phyloP scores from a whole-genome alignment of 164 flowering plant genomes.

The Brasenia schreberi region DNA sequence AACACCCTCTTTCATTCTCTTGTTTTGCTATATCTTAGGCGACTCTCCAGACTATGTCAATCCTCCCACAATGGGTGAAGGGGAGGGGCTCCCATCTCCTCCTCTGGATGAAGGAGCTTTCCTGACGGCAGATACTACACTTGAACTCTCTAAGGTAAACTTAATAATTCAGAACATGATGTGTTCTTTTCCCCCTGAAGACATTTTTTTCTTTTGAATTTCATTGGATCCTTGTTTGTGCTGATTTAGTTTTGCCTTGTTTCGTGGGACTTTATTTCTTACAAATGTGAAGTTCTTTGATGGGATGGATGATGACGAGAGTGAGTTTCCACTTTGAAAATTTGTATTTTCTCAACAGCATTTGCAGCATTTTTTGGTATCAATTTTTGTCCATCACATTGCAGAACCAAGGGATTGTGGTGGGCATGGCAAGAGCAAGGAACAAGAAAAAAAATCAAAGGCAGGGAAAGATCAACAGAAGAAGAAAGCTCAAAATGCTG shows the following conservation, averaged over 20 bases:
- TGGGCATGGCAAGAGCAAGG: constrained; percentile 36
- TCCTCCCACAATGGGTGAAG: constrained; percentile 53
- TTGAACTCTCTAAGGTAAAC: constrained; percentile 65
- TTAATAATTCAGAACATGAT: no score
- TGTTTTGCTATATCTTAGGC: constrained; percentile 14
- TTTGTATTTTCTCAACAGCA: background rate
- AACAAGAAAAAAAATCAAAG: constrained; percentile 24
- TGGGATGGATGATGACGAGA: constrained; percentile 93
- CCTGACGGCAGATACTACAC: constrained; percentile 38
- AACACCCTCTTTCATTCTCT: background rate
- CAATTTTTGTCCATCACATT: background rate
- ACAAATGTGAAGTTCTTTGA: constrained; percentile 59
- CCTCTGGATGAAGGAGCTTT: constrained; percentile 79
- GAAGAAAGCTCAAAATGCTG: constrained; percentile 10
- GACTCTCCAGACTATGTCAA: constrained; percentile 69
- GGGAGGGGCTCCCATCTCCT: constrained; percentile 85
- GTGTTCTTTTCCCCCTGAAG: no score
- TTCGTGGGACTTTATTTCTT: constrained; percentile 1
- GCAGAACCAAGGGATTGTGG: constrained; percentile 58
- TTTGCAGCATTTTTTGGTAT: background rate
- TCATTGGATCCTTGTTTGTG: background rate
- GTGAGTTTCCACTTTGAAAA: constrained; percentile 36
- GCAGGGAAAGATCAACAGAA: constrained; percentile 14
- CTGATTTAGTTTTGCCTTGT: background rate
- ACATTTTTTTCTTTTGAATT: no score